Evolutionary conservation across 768 basidiomycete genomes (phyloP).

Genomic region (Mycena olivaceomarginata): DNA sequence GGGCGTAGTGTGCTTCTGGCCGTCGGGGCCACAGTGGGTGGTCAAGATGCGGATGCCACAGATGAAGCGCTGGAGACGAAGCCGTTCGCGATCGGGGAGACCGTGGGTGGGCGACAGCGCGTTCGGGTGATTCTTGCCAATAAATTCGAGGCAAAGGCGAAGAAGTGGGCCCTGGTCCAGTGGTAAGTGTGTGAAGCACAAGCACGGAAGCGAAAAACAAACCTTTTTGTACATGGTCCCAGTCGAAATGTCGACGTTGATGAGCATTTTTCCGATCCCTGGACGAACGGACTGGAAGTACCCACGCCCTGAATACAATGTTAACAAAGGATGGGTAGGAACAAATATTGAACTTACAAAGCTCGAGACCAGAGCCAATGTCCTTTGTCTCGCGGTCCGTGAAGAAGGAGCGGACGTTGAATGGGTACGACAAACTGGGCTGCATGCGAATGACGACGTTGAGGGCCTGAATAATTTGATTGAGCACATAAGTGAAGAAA

Average conservation of each 20-base stretch:
- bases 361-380: slow-evolving; percentile 70
- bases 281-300: slow-evolving; percentile 56
- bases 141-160: slow-evolving; percentile 65
- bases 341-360: slow-evolving; percentile 58
- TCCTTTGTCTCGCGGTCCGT: slow-evolving; percentile 61
- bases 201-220: no score
- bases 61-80: no score
- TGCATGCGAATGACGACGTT: no score
- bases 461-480: no score
- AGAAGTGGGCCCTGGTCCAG: neutral
- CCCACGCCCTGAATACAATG: no score
- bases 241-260: slow-evolving; percentile 78
- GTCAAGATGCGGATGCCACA: slow-evolving; percentile 35
- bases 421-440: no score
- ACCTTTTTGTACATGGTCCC: slow-evolving; percentile 82
- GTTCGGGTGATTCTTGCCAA: slow-evolving; percentile 59
- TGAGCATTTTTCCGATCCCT: slow-evolving; percentile 69
- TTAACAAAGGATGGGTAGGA: no score
- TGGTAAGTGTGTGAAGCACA: neutral
- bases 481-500: no score
- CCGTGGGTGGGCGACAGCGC: slow-evolving; percentile 61
- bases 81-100: slow-evolving; percentile 50
- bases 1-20: slow-evolving; percentile 50
- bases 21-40: slow-evolving; percentile 32
- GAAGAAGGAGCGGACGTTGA: no score